Base-by-base conservation (phyloP, 805 yeast species). In the Saccharomycopsis sp. region DNA sequence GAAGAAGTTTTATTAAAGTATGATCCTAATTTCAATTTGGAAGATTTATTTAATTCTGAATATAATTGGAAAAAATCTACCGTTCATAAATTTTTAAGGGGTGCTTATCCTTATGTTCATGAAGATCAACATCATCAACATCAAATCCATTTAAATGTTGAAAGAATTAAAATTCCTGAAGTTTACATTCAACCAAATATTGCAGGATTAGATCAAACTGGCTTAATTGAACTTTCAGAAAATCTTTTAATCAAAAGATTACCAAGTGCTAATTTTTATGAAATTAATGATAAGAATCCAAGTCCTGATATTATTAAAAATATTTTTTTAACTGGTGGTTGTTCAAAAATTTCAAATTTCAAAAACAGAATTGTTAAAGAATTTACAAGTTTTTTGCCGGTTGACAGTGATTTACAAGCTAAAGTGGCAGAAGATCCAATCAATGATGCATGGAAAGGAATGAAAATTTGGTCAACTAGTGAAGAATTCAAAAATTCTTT, bases 151-250 rank as follows among this genome's bases (percentile, higher is more conserved):
- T 52, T 92, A 34, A 94, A 89, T 57, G 69, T 89, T 31, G 99
- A 92, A 61, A 70, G 98, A 44, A 80, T 89, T 21, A 71, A 94
- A 42, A 84, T 89, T 2, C 96, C 97, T 0, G 99, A 92, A 59
- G 79, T 88, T 2, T 55, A 87, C 36, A 87, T 92, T 59, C 92
- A 89, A 57, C 98, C 99, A 5, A 72, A 79, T 6, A 86, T 92
- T 47, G 95, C 94, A 0, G 98, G 98, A 18, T 66, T 87, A 18
- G 98, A 92, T 58, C 97, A 88, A 61, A 95, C 96, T 0, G 97
- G 97, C 21, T 67, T 92, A n/a, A 56, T 72, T 19, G 97, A 92
- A 58, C 61, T 87, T 31, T 68, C 78, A 41, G 80, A 78, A 48
- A 81, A 77, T 43, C 66, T 85, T 5, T 53, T 88, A 4, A 53